Evolutionary conservation across 148 eudicot species (phyloP), one percentile per base, ranked within the genome.

Genomic region (Diospyros kaki): DNA sequence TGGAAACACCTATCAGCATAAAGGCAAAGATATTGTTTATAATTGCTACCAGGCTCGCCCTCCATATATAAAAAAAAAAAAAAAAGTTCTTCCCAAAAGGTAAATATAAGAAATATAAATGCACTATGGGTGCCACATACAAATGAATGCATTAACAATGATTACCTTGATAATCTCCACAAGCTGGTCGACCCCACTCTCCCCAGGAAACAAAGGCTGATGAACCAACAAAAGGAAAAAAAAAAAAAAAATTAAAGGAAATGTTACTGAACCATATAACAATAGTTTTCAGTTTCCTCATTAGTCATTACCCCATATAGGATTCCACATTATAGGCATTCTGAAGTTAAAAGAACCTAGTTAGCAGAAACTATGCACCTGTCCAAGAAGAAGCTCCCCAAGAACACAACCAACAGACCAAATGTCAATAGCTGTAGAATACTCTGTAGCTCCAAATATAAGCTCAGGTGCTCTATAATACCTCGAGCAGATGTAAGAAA

Each of bases 381-480:
- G 93, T 73, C 98, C 98, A 60, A 91, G 91, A 74, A 93, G 97
- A 68, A 91, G 84, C 79, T 93, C 98, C 39, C 97, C 98, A 65
- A 93, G 86, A 77, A 93, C 98, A 76, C 98, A 93, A 11, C 98
- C 98, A 80, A 85, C 97, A 66, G 98, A 93, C 98, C 98, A 93
- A 77, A 91, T 63, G 58, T 93, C 98, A 66, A 93, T 91, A 56
- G 89, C 88, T 53, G 93, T 84, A n/a, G 97, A 88, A 81, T 93
- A 93, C 78, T 93, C 98, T 6, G 97, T 93, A 18, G 98, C 98
- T 61, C 98, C 98, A 82, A 93, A 93, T 72, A 93, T 93, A 58
- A 93, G 89, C 87, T 93, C 98, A 9, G 98, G 98, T 61, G 98
- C 98, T 83, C 98, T 86, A 68, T 93, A 93, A 82, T 91, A 93